phyloP scores from a whole-genome alignment of 2,329 filamentous ascomycete species.

The Fusarium sp. region DNA sequence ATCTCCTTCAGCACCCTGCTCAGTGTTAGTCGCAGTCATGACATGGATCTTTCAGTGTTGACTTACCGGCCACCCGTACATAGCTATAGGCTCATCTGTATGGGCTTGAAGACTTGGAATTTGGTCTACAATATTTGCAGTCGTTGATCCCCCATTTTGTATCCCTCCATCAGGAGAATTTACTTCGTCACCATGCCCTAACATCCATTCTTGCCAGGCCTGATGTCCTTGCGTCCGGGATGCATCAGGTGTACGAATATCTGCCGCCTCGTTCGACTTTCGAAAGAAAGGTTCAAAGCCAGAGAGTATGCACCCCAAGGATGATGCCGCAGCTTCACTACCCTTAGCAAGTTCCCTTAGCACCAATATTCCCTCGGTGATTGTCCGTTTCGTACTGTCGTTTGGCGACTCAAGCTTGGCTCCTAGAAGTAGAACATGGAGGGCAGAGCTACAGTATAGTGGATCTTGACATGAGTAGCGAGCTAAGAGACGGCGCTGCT shows the following conservation, averaged over 20 bases:
- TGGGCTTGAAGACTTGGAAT: not conserved
- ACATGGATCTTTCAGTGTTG: not conserved
- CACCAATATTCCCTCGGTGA: not conserved
- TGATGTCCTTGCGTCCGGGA: not conserved
- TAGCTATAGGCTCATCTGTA: not conserved
- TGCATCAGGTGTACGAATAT: not conserved
- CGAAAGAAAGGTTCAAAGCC: constrained; percentile 6
- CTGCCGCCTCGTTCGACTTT: not conserved
- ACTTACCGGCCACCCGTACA: not conserved
- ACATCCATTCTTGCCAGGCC: not conserved
- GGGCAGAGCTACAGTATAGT: not conserved
- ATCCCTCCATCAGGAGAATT: not conserved
- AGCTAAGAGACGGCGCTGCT: not conserved
- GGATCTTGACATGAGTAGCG: not conserved
- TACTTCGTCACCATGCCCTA: not conserved
- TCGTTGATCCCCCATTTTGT: not conserved
- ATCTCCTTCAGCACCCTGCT: not conserved
- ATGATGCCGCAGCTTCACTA: not conserved
- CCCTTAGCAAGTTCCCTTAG: not conserved
- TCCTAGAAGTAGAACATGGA: not conserved
- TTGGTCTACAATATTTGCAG: not conserved
- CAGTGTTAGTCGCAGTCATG: not conserved
- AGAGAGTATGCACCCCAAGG: not conserved
- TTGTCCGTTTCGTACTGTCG: not conserved
- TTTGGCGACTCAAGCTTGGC: not conserved